Base-by-base conservation (phyloP, 306 rosid species). In the Malus sieversii region DNA sequence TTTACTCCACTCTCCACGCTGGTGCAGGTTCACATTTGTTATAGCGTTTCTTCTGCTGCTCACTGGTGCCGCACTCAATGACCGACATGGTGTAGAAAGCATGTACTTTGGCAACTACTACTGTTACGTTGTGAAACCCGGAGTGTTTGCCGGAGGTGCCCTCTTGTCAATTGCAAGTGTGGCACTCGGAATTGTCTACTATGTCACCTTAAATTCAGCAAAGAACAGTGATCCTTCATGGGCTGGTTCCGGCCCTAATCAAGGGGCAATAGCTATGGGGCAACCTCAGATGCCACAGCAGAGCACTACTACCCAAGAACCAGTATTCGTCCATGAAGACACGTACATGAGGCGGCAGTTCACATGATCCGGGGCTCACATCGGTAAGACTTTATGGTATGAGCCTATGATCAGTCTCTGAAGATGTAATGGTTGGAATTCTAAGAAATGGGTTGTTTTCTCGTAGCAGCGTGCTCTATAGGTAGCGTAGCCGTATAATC, bases 251-350 rank as follows among this genome's bases (percentile, higher is more conserved):
- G 51, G 81, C 2, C 86, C 89, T 53, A 86, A 80, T 82, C 92
- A 82, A 68, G 87, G 86, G n/a, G 79, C 78, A 68, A 88, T 94
- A 77, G 97, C 97, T 68, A 86, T 95, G 97, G 98, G 90, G 67
- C 96, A 90, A 32, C 95, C 96, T 23, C 97, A 90, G 74, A 64
- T 94, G 48, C 96, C 93, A 63, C 78, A 86, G 27, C 93, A 78
- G 71, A 73, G 44, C 33, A 72, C 45, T n/a, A 72, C 57, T 13
- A 67, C 76, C 70, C 86, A 85, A n/a, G 88, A 87, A 2, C 98
- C 98, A 0, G 95, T 92, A 4, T 94, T 92, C 66, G 95, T 95
- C 46, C 98, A 89, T 4, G 96, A 95, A 83, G 98, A 95, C 83
- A 95, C 98, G 0, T 95, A 92, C 32, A 79, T 83, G 51, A 86